Percentiles rank a stretch among this genome's conserved stretches.
Evolutionary conservation across 495 filamentous ascomycete species (phyloP).

Genomic region (Diplogelasinospora grovesii): DNA sequence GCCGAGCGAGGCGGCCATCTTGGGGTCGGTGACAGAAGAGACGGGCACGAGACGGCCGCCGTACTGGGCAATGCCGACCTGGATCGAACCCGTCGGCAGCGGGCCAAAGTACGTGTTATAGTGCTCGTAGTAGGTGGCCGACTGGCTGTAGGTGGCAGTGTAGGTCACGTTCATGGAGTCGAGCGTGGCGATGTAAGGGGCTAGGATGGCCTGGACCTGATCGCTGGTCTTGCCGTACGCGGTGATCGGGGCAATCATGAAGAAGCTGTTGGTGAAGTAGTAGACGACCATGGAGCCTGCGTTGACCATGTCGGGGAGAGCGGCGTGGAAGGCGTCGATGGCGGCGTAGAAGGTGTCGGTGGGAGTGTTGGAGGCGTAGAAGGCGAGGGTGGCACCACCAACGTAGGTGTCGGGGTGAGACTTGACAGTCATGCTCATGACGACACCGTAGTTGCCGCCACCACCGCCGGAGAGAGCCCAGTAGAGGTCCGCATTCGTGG

Average conservation of each 20-base stretch:
- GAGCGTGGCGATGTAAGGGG: conserved; percentile 28
- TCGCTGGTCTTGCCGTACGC: conserved; percentile 28
- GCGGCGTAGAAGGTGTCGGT: conserved; percentile 37
- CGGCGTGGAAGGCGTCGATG: conserved; percentile 23
- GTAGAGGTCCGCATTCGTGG: conserved; percentile 48
- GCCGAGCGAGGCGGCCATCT: conserved; percentile 24
- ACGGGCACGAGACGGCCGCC: conserved; percentile 57
- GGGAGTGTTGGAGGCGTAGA: conserved; percentile 23
- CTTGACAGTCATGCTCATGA: conserved; percentile 37
- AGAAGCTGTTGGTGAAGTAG: conserved; percentile 41
- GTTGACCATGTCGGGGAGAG: conserved; percentile 18
- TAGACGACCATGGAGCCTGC: conserved; percentile 35
- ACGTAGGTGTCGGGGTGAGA: conserved; percentile 31
- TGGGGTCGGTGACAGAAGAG: conserved; percentile 32
- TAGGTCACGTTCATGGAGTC: conserved; percentile 25
- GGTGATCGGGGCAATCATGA: conserved; percentile 39
- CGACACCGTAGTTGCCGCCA: conserved; percentile 43
- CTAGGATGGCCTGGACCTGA: conserved; percentile 28
- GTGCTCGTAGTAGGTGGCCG: conserved; percentile 38
- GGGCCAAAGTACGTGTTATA: conserved; percentile 39
- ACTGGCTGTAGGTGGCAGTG: conserved; percentile 20
- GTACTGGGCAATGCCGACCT: conserved; percentile 44
- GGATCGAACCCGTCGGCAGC: conserved; percentile 35
- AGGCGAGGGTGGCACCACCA: conserved; percentile 25
- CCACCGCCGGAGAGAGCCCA: conserved; percentile 57